Evolutionary conservation across 2,329 filamentous ascomycete species (phyloP).

Genomic region (Mollisiaceae sp.): DNA sequence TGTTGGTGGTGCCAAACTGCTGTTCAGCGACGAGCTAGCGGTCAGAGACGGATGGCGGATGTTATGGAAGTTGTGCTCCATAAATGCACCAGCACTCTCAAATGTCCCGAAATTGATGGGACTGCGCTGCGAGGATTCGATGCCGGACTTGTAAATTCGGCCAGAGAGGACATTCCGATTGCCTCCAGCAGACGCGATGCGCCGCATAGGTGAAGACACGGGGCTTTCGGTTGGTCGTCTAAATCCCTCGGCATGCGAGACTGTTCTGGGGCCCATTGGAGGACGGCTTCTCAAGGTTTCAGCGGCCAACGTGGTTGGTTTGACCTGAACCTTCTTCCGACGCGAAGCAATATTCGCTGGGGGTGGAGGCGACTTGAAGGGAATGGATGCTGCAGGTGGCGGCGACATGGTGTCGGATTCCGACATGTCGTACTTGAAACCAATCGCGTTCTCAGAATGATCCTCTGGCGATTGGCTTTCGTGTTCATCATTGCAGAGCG

Average conservation of each 20-base stretch:
- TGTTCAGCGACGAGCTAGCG: slow-evolving; percentile 37
- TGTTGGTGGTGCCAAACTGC: slow-evolving; percentile 42
- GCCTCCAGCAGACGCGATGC: slow-evolving; percentile 41
- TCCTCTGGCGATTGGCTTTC: slow-evolving; percentile 33
- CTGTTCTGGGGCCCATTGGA: slow-evolving; percentile 38
- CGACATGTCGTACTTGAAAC: slow-evolving; percentile 33
- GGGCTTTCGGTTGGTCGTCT: slow-evolving; percentile 38
- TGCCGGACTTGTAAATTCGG: slow-evolving; percentile 38
- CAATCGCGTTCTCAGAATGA: slow-evolving; percentile 25
- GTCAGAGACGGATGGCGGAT: slow-evolving; percentile 35
- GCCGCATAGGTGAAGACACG: slow-evolving; percentile 40
- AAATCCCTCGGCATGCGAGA: slow-evolving; percentile 41
- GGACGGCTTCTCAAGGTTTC: slow-evolving; percentile 37
- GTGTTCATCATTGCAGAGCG: slow-evolving; percentile 16
- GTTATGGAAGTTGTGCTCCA: slow-evolving; percentile 39
- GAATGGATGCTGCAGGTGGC: slow-evolving; percentile 36
- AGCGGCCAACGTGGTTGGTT: slow-evolving; percentile 39
- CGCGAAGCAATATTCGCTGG: slow-evolving; percentile 41
- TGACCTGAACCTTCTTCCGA: slow-evolving; percentile 41
- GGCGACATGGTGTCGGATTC: slow-evolving; percentile 31
- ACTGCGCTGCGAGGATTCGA: slow-evolving; percentile 41
- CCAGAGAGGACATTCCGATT: slow-evolving; percentile 39
- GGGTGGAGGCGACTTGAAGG: slow-evolving; percentile 40
- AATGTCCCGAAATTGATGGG: slow-evolving; percentile 40
- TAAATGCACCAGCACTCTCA: slow-evolving; percentile 35